Evolutionary conservation across 2,329 filamentous ascomycete species (phyloP).

Genomic region (Aspergillus luchuensis): DNA sequence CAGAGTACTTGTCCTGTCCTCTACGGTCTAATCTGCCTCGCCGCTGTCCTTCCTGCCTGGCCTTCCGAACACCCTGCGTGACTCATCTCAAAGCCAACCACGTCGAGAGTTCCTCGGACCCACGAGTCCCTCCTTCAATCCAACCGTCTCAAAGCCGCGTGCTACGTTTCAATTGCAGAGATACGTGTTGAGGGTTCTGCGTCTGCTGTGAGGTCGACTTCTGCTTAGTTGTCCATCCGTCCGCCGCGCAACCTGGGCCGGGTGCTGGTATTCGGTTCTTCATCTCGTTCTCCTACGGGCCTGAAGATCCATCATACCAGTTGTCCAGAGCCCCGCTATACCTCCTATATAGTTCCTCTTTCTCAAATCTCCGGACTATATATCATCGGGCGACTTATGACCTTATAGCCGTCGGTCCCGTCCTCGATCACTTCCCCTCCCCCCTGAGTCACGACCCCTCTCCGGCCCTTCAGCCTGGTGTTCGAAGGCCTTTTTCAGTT

Average conservation of each 20-base stretch:
- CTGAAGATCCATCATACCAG: constrained; percentile 27
- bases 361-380: constrained; percentile 6
- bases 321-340: constrained; percentile 25
- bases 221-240: constrained; percentile 21
- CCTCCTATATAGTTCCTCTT: constrained; percentile 20
- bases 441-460: constrained; percentile 35
- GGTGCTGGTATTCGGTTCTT: constrained; percentile 31
- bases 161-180: constrained; percentile 20
- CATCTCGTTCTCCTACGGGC: constrained; percentile 19
- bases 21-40: constrained; percentile 2
- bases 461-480: constrained; percentile 38
- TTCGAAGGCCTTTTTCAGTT: constrained; percentile 35
- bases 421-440: constrained; percentile 18
- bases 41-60: constrained; percentile 17
- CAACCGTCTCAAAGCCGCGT: constrained; percentile 12
- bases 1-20: constrained; percentile 19
- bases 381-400: constrained; percentile 28
- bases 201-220: constrained; percentile 13
- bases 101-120: constrained; percentile 21
- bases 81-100: constrained; percentile 25
- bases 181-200: constrained; percentile 19
- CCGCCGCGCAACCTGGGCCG: constrained; percentile 22
- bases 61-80: constrained; percentile 24
- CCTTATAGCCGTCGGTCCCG: constrained; percentile 23
- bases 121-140: constrained; percentile 12